Evolutionary conservation across 1,284 basidiomycete genomes (phyloP), one percentile per base, ranked within the genome.

Genomic region (Apiotrichum mycotoxinovorans): DNA sequence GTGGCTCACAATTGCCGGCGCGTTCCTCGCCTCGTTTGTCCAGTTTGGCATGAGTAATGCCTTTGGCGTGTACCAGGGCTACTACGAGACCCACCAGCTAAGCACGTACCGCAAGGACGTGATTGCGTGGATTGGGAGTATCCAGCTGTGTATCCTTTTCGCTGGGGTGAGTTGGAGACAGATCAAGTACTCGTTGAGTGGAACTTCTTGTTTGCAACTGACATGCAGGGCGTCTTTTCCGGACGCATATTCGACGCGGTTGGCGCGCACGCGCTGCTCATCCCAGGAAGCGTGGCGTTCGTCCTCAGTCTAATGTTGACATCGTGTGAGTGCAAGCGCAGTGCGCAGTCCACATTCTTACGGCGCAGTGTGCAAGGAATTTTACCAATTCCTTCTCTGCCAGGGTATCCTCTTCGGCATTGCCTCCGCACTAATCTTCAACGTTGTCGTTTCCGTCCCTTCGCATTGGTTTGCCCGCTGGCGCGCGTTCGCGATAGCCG

Each of bases 91-190:
- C 23, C 38, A 52, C 12, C 52, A 56, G 4, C 68, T 70, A 30
- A 40, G 57, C 0, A 38, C 52, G 4, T 47, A 65, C 37, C 38
- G 57, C 17, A 34, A 67, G 1, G 67, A 67, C 25, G 56, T 53
- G n/a, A 71, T 73, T 40, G 82, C 86, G 17, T 88, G 87, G 87
- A 86, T 88, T 52, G 87, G 87, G 0, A 86, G 85, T 0, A 75
- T 87, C 42, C 85, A 87, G 71, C 81, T 61, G 78, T 83, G 77
- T 62, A 80, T 65, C 76, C 82, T 64, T 71, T 80, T 68, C 70
- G 53, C 57, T 0, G 80, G 60, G 22, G 37, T 38, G 37, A 17
- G 37, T 38, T n/a, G n/a, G n/a, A n/a, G n/a, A n/a, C n/a, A n/a
- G n/a, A n/a, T n/a, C n/a, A n/a, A n/a, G n/a, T n/a, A n/a, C n/a